A percentile compares a stretch with the other conserved stretches of the same genome.
Conservation (phyloP, 768 basidiomycete genomes). For the Tulasnella sp. region DNA sequence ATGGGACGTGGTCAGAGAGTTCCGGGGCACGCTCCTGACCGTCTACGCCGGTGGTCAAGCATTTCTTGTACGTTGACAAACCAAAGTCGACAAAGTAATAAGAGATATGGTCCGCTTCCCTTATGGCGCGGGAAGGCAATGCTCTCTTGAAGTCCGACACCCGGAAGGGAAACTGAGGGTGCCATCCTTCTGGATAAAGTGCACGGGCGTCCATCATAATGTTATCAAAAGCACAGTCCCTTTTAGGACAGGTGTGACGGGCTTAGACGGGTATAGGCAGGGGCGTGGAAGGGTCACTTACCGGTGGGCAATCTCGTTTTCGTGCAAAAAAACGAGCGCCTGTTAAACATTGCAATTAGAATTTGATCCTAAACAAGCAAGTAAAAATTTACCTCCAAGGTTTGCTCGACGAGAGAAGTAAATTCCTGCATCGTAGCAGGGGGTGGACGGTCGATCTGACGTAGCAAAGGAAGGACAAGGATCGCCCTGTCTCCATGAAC, state of each 20-base stretch:
- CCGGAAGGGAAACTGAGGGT: neutral
- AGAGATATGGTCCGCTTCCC: neutral
- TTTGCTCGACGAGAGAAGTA: neutral
- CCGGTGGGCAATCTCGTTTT: slow-evolving; percentile 15
- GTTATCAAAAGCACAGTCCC: slow-evolving; percentile 14
- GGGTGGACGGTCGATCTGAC: neutral
- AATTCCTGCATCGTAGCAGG: neutral
- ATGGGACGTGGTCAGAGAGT: neutral
- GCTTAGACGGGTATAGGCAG: neutral
- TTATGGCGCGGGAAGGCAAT: neutral
- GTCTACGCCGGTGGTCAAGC: neutral
- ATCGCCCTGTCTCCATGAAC: neutral
- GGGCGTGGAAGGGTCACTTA: neutral
- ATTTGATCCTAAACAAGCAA: neutral
- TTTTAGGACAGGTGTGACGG: neutral
- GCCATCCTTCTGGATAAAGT: slow-evolving; percentile 13
- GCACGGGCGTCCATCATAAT: slow-evolving; percentile 20
- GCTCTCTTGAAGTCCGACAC: neutral
- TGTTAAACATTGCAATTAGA: neutral
- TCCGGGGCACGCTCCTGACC: slow-evolving; percentile 18
- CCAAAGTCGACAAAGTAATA: slow-evolving; percentile 19
- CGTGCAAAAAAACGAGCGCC: slow-evolving; percentile 18
- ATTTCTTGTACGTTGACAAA: neutral
- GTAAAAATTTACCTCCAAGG: slow-evolving; percentile 4
- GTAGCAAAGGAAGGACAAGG: slow-evolving; percentile 6